These are phyloP conservation scores for Fusarium sp. DNA, from an alignment of 2,329 filamentous ascomycete genomes.

Conservation along the genomic window DNA sequence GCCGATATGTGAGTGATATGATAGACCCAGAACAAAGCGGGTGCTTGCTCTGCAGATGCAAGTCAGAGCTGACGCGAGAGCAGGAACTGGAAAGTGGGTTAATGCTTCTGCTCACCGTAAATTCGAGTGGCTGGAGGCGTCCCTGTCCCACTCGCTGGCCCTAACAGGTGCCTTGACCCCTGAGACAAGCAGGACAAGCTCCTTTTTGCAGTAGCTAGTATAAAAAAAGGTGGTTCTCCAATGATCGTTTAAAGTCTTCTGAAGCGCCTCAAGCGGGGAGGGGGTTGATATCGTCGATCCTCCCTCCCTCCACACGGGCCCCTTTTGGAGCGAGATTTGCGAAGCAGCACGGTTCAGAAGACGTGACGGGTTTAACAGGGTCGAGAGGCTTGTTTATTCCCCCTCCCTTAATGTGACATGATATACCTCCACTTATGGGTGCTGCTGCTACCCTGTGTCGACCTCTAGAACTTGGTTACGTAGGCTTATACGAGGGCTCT, in stretches of 20 bases:
- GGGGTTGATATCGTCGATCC: slow-evolving; percentile 8
- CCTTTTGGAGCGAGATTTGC: slow-evolving; percentile 14
- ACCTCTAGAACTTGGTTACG: neutral
- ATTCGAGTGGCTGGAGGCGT: slow-evolving; percentile 22
- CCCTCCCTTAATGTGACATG: too few species aligned
- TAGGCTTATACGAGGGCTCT: neutral
- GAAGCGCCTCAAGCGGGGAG: neutral
- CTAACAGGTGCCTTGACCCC: neutral
- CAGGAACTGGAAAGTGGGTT: slow-evolving; percentile 9
- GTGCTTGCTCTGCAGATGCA: slow-evolving; percentile 31
- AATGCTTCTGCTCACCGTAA: slow-evolving; percentile 19
- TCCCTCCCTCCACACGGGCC: slow-evolving; percentile 7
- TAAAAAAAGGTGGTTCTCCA: too few species aligned
- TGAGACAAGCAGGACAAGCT: neutral
- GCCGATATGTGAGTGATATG: neutral
- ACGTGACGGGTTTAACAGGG: slow-evolving; percentile 7
- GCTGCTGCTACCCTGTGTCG: neutral
- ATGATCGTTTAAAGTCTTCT: too few species aligned
- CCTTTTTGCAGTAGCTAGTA: too few species aligned
- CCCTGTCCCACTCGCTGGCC: neutral
- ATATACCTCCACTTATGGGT: neutral
- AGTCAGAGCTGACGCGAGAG: slow-evolving; percentile 32
- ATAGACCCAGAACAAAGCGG: slow-evolving; percentile 3
- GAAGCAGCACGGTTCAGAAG: slow-evolving; percentile 28
- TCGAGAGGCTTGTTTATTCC: neutral